These are phyloP conservation scores for Mycena citricolor DNA, from an alignment of 1,284 basidiomycete genomes.

Conservation along the genomic window DNA sequence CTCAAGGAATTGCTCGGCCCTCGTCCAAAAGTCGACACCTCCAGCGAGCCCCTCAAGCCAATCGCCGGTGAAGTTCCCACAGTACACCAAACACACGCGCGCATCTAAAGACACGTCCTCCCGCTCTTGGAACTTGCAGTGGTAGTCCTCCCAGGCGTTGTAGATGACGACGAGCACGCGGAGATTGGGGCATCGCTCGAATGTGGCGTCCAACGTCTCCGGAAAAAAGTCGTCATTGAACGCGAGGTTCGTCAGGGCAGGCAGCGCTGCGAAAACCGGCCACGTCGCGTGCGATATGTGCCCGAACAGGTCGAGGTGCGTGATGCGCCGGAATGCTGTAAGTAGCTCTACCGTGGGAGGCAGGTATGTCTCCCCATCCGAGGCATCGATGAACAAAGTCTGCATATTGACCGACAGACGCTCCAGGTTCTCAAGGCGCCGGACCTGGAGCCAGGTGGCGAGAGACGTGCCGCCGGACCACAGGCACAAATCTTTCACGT, in stretches of 20 bases:
- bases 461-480: no score
- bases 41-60: conserved; percentile 6
- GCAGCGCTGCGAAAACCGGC: conserved; percentile 6
- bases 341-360: no score
- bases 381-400: no score
- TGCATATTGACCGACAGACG: no score
- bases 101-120: no score
- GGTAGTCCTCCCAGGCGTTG: conserved; percentile 4
- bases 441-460: no score
- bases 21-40: conserved; percentile 10
- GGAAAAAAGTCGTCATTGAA: conserved; percentile 15
- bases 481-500: no score
- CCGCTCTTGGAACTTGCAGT: conserved; percentile 7
- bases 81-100: conserved; percentile 10
- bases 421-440: no score
- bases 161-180: conserved; percentile 12
- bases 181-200: conserved; percentile 9
- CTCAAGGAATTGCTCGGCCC: conserved; percentile 12
- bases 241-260: conserved; percentile 15
- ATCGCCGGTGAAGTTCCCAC: conserved; percentile 4
- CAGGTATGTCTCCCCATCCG: no score
- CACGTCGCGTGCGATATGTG: conserved; percentile 12
- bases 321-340: conserved; percentile 9
- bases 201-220: conserved; percentile 7
- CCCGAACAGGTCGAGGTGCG: conserved; percentile 13